Conservation (phyloP, 192 early-diverging fungal genomes). For the Linnemannia exigua region DNA sequence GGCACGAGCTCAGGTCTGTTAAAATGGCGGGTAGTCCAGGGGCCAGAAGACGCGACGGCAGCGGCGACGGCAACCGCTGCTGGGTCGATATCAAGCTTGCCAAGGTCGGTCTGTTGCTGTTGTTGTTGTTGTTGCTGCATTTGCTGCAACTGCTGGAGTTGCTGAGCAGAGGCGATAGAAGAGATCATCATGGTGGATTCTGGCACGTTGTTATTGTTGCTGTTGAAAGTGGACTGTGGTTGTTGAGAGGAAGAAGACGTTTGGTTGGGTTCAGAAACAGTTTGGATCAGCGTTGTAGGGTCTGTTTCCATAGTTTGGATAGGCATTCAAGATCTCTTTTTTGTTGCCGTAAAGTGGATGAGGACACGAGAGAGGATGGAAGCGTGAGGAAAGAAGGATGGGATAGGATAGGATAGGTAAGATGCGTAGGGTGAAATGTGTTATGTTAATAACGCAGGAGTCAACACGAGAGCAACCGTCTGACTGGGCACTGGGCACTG, state of each 20-base stretch:
- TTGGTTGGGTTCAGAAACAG: neutral
- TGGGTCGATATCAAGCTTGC: constrained; percentile 21
- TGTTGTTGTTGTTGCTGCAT: neutral
- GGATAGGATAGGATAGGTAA: neutral
- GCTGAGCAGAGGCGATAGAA: neutral
- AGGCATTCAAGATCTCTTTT: neutral
- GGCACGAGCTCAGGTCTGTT: constrained; percentile 24
- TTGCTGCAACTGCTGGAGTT: constrained; percentile 6
- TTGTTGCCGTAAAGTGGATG: neutral
- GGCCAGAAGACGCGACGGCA: neutral
- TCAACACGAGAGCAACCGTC: neutral
- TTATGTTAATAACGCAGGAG: neutral
- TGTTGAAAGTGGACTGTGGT: neutral
- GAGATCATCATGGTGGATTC: neutral
- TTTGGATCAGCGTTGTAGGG: constrained; percentile 16
- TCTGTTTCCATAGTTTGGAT: neutral
- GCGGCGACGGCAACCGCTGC: constrained; percentile 6
- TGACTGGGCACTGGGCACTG: neutral
- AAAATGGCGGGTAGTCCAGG: constrained; percentile 27
- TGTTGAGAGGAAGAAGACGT: neutral
- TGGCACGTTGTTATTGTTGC: neutral
- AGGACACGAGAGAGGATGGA: neutral
- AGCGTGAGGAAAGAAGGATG: neutral
- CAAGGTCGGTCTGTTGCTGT: constrained; percentile 3
- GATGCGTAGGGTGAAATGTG: neutral